These are phyloP conservation scores for Colletotrichum phormii DNA, from an alignment of 2,329 filamentous ascomycete species.

Conservation along the genomic window DNA sequence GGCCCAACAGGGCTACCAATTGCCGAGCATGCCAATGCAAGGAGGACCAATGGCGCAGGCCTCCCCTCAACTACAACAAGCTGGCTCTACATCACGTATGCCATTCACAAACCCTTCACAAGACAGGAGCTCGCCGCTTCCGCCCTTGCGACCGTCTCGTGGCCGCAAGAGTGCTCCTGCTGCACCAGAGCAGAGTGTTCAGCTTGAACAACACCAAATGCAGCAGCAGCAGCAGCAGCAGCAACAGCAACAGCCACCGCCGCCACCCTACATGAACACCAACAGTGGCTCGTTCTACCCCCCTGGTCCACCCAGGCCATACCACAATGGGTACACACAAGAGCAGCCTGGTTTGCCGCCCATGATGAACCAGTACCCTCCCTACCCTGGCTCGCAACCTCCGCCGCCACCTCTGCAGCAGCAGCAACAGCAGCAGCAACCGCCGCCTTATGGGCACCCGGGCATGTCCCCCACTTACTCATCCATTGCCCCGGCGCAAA, in stretches of 20 bases:
- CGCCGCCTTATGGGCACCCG: constrained; percentile 16
- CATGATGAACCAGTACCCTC: constrained; percentile 27
- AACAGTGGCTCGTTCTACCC: constrained; percentile 35
- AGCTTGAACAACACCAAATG: constrained; percentile 19
- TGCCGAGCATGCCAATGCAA: constrained; percentile 27
- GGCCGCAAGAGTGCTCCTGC: constrained; percentile 27
- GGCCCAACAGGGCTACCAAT: constrained; percentile 27
- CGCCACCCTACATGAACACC: constrained; percentile 28
- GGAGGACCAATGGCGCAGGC: constrained; percentile 22
- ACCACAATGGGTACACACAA: constrained; percentile 33
- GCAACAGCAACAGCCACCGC: constrained; percentile 24
- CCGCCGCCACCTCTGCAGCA: constrained; percentile 14
- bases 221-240: constrained; percentile 22
- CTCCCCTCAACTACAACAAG: constrained; percentile 22
- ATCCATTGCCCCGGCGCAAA: constrained; percentile 34
- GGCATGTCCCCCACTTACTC: constrained; percentile 35
- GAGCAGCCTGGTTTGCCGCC: constrained; percentile 31
- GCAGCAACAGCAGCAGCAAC: neutral
- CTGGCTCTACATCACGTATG: constrained; percentile 32
- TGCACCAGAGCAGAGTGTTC: constrained; percentile 18
- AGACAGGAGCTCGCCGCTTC: constrained; percentile 36
- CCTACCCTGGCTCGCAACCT: constrained; percentile 16
- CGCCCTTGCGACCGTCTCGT: constrained; percentile 33
- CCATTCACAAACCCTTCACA: constrained; percentile 36
- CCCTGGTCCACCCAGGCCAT: constrained; percentile 31